Evolutionary conservation across 768 basidiomycete species (phyloP).

Genomic region (Kwoniella heveanensis): DNA sequence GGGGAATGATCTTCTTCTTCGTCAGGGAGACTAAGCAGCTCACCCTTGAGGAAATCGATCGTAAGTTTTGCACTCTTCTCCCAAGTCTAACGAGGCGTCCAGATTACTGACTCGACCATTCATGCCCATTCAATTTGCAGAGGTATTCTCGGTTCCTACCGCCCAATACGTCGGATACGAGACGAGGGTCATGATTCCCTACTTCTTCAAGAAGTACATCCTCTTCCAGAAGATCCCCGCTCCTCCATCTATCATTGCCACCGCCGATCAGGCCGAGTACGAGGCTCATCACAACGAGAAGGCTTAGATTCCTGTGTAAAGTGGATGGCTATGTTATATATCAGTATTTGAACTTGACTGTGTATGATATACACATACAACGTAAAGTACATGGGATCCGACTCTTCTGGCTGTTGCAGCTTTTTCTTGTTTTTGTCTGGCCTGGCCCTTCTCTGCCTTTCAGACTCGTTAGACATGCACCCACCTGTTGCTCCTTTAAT

Average conservation of each 20-base stretch:
- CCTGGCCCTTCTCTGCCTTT: no score
- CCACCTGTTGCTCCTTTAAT: no score
- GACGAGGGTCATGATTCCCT: constrained; percentile 37
- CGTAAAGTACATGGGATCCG: no score
- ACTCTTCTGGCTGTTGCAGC: no score
- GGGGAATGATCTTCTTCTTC: constrained; percentile 37
- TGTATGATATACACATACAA: background rate
- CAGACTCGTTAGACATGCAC: no score
- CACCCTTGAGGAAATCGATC: constrained; percentile 40
- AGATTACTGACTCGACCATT: no score
- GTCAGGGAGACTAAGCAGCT: constrained; percentile 19
- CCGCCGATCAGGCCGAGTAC: background rate
- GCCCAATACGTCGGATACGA: constrained; percentile 38
- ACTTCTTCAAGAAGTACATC: constrained; percentile 49
- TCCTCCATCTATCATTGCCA: constrained; percentile 27
- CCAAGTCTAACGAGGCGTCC: no score
- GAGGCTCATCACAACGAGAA: background rate
- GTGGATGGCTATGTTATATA: no score
- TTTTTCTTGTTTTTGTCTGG: no score
- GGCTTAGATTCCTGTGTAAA: background rate
- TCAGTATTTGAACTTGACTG: no score
- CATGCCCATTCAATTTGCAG: background rate
- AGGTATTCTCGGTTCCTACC: constrained; percentile 50
- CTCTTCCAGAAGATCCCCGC: constrained; percentile 33
- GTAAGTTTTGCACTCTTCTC: no score